Evolutionary conservation across 768 basidiomycete genomes (phyloP).

Genomic region (Pleurotus platypus): DNA sequence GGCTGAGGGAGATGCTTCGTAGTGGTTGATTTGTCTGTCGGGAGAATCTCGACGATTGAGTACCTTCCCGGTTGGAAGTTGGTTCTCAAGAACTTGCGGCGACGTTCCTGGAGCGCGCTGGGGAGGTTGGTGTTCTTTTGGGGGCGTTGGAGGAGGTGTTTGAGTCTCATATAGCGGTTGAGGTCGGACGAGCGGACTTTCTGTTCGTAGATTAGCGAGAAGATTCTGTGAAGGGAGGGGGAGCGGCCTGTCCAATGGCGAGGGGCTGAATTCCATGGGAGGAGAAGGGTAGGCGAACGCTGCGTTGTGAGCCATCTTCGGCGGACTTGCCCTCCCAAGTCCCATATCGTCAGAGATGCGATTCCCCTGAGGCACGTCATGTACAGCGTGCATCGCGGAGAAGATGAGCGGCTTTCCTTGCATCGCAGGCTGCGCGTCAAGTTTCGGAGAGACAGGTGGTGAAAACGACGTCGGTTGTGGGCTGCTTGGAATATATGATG

Average conservation of each 20-base stretch:
- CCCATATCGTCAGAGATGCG: slow-evolving; percentile 2
- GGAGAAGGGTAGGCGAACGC: slow-evolving; percentile 4
- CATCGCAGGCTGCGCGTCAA: slow-evolving; percentile 11
- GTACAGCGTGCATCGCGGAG: slow-evolving; percentile 43
- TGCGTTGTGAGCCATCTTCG: not conserved
- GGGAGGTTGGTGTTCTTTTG: not conserved
- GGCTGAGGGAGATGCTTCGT: not conserved
- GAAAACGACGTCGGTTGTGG: slow-evolving; percentile 3
- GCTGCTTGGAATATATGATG: not conserved
- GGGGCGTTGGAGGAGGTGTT: slow-evolving; percentile 4
- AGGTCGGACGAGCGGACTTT: not conserved
- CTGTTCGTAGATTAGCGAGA: not conserved
- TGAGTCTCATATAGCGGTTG: not conserved
- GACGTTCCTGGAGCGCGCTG: not conserved
- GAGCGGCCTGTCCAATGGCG: not conserved
- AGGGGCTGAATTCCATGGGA: slow-evolving; percentile 7
- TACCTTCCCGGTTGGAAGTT: not conserved
- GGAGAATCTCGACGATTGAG: not conserved
- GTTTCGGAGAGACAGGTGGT: slow-evolving; percentile 7
- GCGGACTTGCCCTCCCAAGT: not conserved
- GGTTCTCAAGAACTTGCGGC: not conserved
- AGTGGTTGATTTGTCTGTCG: not conserved
- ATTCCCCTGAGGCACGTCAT: slow-evolving; percentile 14
- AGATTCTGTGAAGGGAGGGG: slow-evolving; percentile 4
- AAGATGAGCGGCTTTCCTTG: slow-evolving; percentile 57